Percentiles rank a stretch among this genome's conserved stretches.
Conservation (phyloP, 805 yeast genomes). For the Metschnikowia colocasiae region DNA sequence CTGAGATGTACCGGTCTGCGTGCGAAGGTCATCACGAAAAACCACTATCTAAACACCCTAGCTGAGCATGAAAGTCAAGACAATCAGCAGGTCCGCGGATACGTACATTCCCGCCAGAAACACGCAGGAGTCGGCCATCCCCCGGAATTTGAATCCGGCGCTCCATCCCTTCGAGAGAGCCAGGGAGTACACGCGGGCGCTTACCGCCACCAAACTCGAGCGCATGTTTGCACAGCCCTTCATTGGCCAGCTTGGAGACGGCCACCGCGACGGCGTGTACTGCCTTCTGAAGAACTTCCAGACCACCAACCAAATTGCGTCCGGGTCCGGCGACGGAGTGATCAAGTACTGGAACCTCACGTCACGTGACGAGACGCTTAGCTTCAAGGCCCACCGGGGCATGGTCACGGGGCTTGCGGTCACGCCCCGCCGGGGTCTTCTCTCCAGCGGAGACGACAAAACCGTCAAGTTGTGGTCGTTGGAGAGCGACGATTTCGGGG, state of each 20-base stretch:
- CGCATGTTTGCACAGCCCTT: constrained; percentile 98
- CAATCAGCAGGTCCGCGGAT: constrained; percentile 86
- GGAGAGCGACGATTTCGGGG: constrained; percentile 48
- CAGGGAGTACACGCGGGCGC: constrained; percentile 89
- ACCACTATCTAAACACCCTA: not conserved
- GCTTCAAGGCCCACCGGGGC: constrained; percentile 87
- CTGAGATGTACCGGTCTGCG: not conserved
- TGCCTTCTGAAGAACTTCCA: constrained; percentile 74
- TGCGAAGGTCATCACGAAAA: constrained; percentile 5
- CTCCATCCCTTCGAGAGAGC: constrained; percentile 97
- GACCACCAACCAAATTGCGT: constrained; percentile 70
- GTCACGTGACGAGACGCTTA: constrained; percentile 66
- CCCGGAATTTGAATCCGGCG: constrained; percentile 89
- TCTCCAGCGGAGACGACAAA: constrained; percentile 90
- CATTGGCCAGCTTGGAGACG: constrained; percentile 89
- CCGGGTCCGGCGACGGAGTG: constrained; percentile 94
- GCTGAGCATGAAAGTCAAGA: constrained; percentile 70
- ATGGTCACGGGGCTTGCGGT: constrained; percentile 80
- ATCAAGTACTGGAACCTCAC: constrained; percentile 92
- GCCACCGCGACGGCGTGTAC: constrained; percentile 94
- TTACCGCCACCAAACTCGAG: constrained; percentile 92
- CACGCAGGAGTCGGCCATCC: constrained; percentile 80
- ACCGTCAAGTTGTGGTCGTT: constrained; percentile 88
- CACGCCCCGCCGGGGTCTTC: constrained; percentile 55
- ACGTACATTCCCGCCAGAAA: constrained; percentile 88